Base-by-base conservation (phyloP, 768 basidiomycete genomes). In the Gloeostereum incarnatum region DNA sequence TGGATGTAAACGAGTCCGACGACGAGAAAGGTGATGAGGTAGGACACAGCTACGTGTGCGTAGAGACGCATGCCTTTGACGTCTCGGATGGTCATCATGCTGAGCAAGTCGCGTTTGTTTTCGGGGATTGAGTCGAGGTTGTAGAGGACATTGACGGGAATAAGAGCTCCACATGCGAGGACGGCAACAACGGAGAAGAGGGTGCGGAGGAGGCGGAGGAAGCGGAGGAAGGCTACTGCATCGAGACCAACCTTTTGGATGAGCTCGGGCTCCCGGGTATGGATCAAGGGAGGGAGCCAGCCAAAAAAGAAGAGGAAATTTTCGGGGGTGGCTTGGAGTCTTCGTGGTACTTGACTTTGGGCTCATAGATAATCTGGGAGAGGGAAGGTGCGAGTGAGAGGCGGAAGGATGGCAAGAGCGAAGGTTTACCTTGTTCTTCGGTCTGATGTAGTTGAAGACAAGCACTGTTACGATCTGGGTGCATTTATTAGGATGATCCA, bases 201-300 rank as follows among this genome's bases (percentile, higher is more conserved):
- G 58, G 66, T 69, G 14, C 90, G 81, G 53, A 83, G 71, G 61
- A 99, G 75, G 38, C 92, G 81, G 18, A 85, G 73, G 58, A 98
- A 97, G 19, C 94, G 83, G 17, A 99, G 74, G 58, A 84, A 99
- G 17, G 84, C 74, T 33, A 92, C 88, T 0, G 93, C 94, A 52
- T 99, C 96, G 7, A 96, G 77, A 19, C 94, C 94, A 57, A 88
- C 65, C 56, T 85, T 86, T 48, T 86, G 79, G 20, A 94, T 65
- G 24, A 96, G 75, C 45, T 91, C 85, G 14, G 86, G 79, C 54
- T 97, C 92, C 51, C 81, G 82, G 18, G 84, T 80, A 44, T 78
- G 74, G 23, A 89, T 51, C 26, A 97, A 73, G 1, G 92, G 92
- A 4, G 82, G 79, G 0, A 97, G 63, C 94, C 94, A 99, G 45